These are phyloP conservation scores for Craterostigma plantagineum DNA, from an alignment of 257 asterid species.

Conservation along the genomic window DNA sequence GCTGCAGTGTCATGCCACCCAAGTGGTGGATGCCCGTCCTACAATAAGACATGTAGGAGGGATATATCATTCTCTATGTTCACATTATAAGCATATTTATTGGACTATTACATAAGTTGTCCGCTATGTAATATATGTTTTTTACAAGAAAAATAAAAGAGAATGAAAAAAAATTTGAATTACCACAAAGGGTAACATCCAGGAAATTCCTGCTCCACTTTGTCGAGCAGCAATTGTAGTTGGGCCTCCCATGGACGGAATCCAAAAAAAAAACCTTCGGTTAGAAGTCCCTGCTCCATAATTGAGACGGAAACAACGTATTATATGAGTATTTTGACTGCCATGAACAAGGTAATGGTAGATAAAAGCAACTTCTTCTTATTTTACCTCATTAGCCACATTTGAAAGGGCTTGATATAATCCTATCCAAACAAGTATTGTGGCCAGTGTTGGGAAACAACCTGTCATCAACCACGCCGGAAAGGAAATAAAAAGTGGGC, in stretches of 20 bases:
- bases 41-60: too few relatives aligned
- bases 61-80: too few relatives aligned
- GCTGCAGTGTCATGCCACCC: constrained; percentile 97
- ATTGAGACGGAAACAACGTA: constrained; percentile 7
- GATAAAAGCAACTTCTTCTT: constrained; percentile 10
- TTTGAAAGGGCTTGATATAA: constrained; percentile 97
- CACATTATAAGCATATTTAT: too few relatives aligned
- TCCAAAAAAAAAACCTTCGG: constrained; percentile 99
- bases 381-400: constrained; percentile 88
- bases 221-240: constrained; percentile 97
- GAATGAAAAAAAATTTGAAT: constrained; percentile 5
- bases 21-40: constrained; percentile 99
- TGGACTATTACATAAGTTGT: too few relatives aligned
- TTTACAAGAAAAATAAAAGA: not conserved
- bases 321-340: not conserved
- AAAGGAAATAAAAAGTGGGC: too few relatives aligned
- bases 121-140: constrained; percentile 8
- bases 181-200: constrained; percentile 97
- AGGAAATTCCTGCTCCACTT: constrained; percentile 92
- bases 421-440: constrained; percentile 97
- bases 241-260: constrained; percentile 99
- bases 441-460: constrained; percentile 96
- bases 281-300: constrained; percentile 57
- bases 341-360: too few relatives aligned
- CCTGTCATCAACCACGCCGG: constrained; percentile 25